Evolutionary conservation across 148 eudicot species (phyloP), one percentile per base, ranked within the genome.

Genomic region (Dysphania ambrosioides): DNA sequence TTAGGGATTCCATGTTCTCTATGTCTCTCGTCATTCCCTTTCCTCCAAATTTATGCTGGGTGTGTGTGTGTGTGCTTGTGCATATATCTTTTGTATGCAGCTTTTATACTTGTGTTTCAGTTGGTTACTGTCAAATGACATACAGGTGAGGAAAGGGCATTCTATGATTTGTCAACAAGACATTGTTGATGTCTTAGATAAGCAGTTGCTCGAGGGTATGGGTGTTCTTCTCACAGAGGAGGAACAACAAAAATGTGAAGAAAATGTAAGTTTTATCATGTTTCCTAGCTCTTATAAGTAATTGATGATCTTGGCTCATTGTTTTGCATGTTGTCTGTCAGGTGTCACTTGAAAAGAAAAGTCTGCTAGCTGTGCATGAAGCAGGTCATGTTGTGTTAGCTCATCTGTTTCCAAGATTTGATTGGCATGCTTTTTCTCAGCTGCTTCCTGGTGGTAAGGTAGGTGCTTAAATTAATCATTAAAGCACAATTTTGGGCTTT

Each of bases 381-480:
- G 98, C 98, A 72, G 98, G 98, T 60, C 98, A 93, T 75, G 81
- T 93, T 53, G 78, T 93, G 55, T 85, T 93, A 79, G 98, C 98
- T 32, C 98, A 93, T 85, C 78, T 93, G 77, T 93, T 93, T 80
- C 97, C 97, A 84, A 84, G 86, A 79, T 93, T 88, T 81, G 98
- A 93, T 82, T 91, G 97, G 97, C 98, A 93, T 86, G 98, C 98
- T 72, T 93, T 93, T 82, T 91, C 98, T 73, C 98, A 93, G 87
- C 94, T 93, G 41, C 80, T 93, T 59, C 98, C 98, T 36, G 98
- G 97, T 79, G 98, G 98, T 73, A 93, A 93, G 97, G 97, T 91
- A 65, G 55, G 75, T 53, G 71, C 49, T 67, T 64, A 47, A 41
- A 42, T 42, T 63, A 55, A 29, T 53, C 12, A 68, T 40, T 24